Evolutionary conservation across 108 stramenopile genomes (phyloP), one percentile per base, ranked within the genome.

Genomic region (Fistulifera pelliculosa): DNA sequence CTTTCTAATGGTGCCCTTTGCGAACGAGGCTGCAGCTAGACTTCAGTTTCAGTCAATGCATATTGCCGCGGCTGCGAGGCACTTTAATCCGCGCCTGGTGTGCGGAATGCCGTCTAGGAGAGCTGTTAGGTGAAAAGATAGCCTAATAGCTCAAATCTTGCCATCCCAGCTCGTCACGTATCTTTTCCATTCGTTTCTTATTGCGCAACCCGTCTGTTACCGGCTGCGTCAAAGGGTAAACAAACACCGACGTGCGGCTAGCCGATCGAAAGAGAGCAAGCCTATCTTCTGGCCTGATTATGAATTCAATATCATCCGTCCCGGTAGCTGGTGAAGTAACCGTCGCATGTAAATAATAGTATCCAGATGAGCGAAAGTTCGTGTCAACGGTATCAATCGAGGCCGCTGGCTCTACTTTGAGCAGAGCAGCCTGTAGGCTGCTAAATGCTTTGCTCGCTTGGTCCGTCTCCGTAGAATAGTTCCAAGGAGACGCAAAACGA

Each of bases 151-250:
- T 35, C 52, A 90, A 47, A 40, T 76, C 73, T 56, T 70, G 72
- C 90, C 90, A 92, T 14, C 90, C 90, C 52, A 92, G 57, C 22
- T 40, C 62, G 39, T 75, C 39, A 43, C 86, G 67, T 61, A 92
- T 88, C 62, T 74, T 84, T 59, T 93, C 69, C 44, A 94, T 44
- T 15, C 94, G 67, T 47, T 90, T 86, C 62, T 83, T 62, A 47
- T 90, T 88, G 26, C 77, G 73, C 60, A 90, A 88, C 48, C 73
- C 65, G 55, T 94, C 94, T 45, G 81, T 76, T 7, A 94, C 87
- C 15, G 94, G 94, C 56, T 90, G 94, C 25, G 90, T 92, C 47
- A 95, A 58, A 1, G 94, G 94, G 69, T 95, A 95, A 13, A 95
- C 79, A 69, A 95, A 93, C 15, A 89, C 68, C 10, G 89, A 81